A percentile compares a stretch with the other conserved stretches of the same genome.
phyloP scores from a whole-genome alignment of 306 rosid genomes.

The Prosopis cineraria region DNA sequence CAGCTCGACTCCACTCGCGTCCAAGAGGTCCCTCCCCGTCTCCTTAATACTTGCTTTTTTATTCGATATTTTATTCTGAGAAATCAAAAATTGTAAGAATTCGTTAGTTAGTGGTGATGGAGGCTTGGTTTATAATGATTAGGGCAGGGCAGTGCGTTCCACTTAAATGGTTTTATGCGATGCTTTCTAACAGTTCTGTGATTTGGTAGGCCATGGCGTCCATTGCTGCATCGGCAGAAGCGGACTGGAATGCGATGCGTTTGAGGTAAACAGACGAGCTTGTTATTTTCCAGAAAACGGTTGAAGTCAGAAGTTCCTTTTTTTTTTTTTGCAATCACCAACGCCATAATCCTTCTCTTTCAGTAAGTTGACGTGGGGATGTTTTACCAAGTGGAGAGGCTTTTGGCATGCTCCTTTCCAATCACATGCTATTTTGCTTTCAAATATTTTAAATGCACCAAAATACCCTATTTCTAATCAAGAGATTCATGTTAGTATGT shows the following conservation, averaged over 20 bases:
- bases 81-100: neutral
- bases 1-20: slow-evolving; percentile 95
- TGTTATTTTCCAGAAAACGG: neutral
- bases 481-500: no score
- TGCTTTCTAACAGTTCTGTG: neutral
- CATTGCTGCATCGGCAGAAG: slow-evolving; percentile 85
- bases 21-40: slow-evolving; percentile 57
- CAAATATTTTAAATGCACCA: neutral
- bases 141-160: neutral
- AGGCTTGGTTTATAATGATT: neutral
- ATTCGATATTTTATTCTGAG: neutral
- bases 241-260: slow-evolving; percentile 74
- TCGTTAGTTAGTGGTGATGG: neutral
- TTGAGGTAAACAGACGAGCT: slow-evolving; percentile 49
- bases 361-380: neutral
- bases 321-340: neutral
- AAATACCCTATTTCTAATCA: neutral
- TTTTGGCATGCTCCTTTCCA: neutral
- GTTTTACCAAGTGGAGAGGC: neutral
- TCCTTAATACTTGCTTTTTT: neutral
- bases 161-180: neutral
- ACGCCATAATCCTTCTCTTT: neutral
- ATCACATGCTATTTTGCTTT: neutral
- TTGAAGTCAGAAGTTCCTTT: no score
- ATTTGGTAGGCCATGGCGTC: slow-evolving; percentile 86